phyloP scores from a whole-genome alignment of 306 rosid genomes.

The Prunus kanzakura region DNA sequence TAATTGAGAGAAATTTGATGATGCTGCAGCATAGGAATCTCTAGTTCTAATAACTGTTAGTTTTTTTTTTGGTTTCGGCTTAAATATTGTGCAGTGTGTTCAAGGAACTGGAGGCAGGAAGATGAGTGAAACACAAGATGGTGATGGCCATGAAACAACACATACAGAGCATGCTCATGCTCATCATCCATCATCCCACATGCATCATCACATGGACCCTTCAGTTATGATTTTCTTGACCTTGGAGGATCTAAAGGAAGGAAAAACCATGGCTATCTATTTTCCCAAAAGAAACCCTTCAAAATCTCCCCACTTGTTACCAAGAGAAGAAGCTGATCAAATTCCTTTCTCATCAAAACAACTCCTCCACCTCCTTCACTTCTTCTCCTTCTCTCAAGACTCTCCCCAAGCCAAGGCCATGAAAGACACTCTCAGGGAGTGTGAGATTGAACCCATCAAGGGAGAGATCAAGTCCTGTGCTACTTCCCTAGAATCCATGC shows the following conservation, averaged over 20 bases:
- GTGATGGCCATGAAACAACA: background rate
- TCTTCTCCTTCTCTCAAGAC: constrained; percentile 42
- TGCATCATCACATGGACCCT: constrained; percentile 42
- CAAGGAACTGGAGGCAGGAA: constrained; percentile 26
- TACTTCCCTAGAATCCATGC: constrained; percentile 73
- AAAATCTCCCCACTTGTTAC: constrained; percentile 48
- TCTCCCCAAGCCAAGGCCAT: constrained; percentile 76
- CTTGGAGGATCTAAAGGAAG: constrained; percentile 43
- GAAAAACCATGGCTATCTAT: constrained; percentile 53
- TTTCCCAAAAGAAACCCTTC: constrained; percentile 69
- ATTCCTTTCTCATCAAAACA: constrained; percentile 57
- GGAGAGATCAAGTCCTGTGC: constrained; percentile 75
- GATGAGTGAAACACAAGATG: constrained; percentile 1
- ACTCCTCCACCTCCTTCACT: constrained; percentile 45
- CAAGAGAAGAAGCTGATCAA: constrained; percentile 45
- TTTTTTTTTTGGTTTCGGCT: background rate
- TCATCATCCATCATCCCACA: constrained; percentile 27
- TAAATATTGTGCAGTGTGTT: constrained; percentile 30
- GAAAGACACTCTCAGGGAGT: constrained; percentile 50
- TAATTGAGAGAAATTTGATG: background rate
- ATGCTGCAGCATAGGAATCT: background rate
- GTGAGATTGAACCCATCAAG: constrained; percentile 56
- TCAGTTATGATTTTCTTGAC: constrained; percentile 62
- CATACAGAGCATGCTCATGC: constrained; percentile 5
- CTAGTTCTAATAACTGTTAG: too few species aligned